Conservation (phyloP, 805 yeast species). For the Tetrapisispora taiwanensis region DNA sequence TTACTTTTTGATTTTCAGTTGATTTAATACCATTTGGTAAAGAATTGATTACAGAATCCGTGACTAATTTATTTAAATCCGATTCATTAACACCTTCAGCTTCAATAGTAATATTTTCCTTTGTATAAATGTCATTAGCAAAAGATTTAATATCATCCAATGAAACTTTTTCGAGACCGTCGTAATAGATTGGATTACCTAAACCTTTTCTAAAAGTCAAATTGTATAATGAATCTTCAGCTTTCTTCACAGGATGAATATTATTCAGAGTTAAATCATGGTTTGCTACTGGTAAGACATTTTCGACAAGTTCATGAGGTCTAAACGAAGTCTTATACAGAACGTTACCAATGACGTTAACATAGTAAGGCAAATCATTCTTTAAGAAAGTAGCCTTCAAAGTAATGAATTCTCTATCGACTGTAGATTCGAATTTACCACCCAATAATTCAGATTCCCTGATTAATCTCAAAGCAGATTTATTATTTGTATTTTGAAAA, state of each 20-base stretch:
- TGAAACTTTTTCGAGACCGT: constrained; percentile 49
- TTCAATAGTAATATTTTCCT: constrained; percentile 58
- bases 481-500: constrained; percentile 69
- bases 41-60: constrained; percentile 48
- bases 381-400: constrained; percentile 74
- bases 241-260: constrained; percentile 44
- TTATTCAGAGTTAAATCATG: constrained; percentile 49
- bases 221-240: constrained; percentile 70
- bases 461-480: constrained; percentile 84
- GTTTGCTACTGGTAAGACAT: constrained; percentile 67
- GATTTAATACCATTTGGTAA: constrained; percentile 50
- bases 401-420: constrained; percentile 77
- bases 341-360: constrained; percentile 71
- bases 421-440: constrained; percentile 57
- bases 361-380: constrained; percentile 85
- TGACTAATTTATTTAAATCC: constrained; percentile 59
- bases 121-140: constrained; percentile 58
- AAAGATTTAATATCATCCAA: constrained; percentile 56
- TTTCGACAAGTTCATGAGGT: constrained; percentile 75
- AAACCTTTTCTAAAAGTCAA: constrained; percentile 78
- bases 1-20: constrained; percentile 31
- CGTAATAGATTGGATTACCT: constrained; percentile 73
- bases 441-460: constrained; percentile 94
- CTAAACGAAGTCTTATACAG: constrained; percentile 62
- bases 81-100: constrained; percentile 65